A percentile compares a stretch with the other conserved stretches of the same genome.
These are phyloP conservation scores for Penicillium subrubescens DNA, from an alignment of 495 filamentous ascomycete species.

Conservation along the genomic window DNA sequence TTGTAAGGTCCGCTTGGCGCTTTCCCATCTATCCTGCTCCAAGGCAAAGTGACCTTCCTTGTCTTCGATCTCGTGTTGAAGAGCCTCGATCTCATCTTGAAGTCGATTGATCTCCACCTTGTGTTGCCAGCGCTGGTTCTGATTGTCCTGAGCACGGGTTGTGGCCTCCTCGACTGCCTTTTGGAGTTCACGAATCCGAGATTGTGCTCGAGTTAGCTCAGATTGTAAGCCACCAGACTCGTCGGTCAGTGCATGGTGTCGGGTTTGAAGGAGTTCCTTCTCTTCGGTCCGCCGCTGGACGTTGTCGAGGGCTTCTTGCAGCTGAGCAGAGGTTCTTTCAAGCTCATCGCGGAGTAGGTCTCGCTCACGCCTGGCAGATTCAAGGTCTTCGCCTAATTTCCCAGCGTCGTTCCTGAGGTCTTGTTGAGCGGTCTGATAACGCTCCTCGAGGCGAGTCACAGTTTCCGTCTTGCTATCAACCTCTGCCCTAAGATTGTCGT, in stretches of 20 bases:
- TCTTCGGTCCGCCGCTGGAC: constrained; percentile 61
- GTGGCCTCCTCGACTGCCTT: constrained; percentile 59
- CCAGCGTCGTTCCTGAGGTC: constrained; percentile 45
- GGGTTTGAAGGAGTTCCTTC: constrained; percentile 68
- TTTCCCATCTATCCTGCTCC: constrained; percentile 72
- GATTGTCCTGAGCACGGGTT: constrained; percentile 57
- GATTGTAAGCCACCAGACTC: constrained; percentile 69
- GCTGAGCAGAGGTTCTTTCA: constrained; percentile 44
- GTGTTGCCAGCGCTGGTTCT: constrained; percentile 59
- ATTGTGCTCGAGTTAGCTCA: constrained; percentile 60
- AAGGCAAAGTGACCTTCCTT: constrained; percentile 70
- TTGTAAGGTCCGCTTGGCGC: constrained; percentile 63
- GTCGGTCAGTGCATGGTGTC: constrained; percentile 67
- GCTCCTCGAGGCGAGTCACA: constrained; percentile 43
- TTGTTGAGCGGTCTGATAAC: constrained; percentile 44
- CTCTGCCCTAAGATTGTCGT: constrained; percentile 50
- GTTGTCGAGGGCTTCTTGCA: constrained; percentile 57
- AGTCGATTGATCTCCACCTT: constrained; percentile 64
- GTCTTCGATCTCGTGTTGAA: constrained; percentile 72
- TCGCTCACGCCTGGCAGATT: constrained; percentile 39
- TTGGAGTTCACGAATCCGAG: constrained; percentile 59
- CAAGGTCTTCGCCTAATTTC: constrained; percentile 46
- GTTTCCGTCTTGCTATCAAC: constrained; percentile 50
- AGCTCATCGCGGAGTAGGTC: constrained; percentile 39
- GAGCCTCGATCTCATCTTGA: constrained; percentile 66